These are phyloP conservation scores for Neurospora sp. DNA, from an alignment of 495 filamentous ascomycete species.

Conservation along the genomic window DNA sequence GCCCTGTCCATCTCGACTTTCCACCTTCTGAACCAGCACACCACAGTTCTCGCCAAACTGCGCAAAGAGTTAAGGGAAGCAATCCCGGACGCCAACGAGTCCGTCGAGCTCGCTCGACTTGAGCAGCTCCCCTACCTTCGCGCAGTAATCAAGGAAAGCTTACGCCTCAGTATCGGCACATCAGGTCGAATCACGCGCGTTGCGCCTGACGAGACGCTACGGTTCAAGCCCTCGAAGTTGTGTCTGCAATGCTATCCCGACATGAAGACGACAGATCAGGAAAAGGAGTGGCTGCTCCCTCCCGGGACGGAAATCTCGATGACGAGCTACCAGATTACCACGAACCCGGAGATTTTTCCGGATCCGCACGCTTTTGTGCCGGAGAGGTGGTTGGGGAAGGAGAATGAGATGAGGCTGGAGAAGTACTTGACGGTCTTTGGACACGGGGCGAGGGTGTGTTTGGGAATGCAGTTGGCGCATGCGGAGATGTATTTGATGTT, in stretches of 20 bases:
- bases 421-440: constrained; percentile 4
- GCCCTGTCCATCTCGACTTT: constrained; percentile 18
- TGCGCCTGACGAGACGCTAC: constrained; percentile 30
- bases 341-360: constrained; percentile 31
- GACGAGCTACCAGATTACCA: constrained; percentile 30
- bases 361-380: constrained; percentile 34
- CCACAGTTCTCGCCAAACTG: not conserved
- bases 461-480: constrained; percentile 5
- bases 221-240: constrained; percentile 14
- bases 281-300: not conserved
- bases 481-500: constrained; percentile 7
- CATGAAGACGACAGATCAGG: not conserved
- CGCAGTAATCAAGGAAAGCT: constrained; percentile 34
- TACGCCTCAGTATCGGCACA: constrained; percentile 33
- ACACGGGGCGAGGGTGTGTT: not conserved
- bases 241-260: not conserved
- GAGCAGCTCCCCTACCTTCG: constrained; percentile 23
- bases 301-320: constrained; percentile 29
- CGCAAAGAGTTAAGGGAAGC: constrained; percentile 14
- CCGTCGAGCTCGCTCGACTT: not conserved
- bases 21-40: constrained; percentile 18
- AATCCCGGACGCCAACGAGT: constrained; percentile 2
- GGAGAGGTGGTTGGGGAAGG: constrained; percentile 34
- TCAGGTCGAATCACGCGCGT: constrained; percentile 32
- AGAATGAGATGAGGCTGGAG: not conserved